Conservation (phyloP, 2,329 filamentous ascomycete species). For the Ophiocordyceps camponoti-saundersi region DNA sequence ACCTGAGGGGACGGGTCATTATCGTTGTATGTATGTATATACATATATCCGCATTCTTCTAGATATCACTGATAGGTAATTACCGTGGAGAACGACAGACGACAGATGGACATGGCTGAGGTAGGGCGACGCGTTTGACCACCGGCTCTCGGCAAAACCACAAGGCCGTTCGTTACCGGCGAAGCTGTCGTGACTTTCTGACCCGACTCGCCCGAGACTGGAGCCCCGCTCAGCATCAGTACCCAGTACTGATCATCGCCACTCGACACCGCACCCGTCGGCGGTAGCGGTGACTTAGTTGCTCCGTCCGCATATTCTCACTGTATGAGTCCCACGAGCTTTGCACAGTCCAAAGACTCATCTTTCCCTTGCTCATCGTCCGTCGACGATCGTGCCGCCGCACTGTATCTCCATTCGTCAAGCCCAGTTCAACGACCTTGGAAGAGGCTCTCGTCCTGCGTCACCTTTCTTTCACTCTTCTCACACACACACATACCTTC, state of each 20-base stretch:
- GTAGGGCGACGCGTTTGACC: too few relatives aligned
- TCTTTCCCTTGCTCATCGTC: background rate
- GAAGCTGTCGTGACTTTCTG: background rate
- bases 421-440: background rate
- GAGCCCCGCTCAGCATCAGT: background rate
- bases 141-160: background rate
- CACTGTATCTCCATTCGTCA: background rate
- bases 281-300: too few relatives aligned
- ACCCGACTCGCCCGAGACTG: background rate
- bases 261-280: too few relatives aligned
- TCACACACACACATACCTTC: background rate
- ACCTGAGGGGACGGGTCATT: background rate
- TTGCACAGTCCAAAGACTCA: background rate
- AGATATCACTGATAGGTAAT: too few relatives aligned
- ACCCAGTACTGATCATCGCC: too few relatives aligned
- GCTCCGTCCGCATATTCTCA: background rate
- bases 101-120: too few relatives aligned
- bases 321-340: background rate
- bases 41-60: too few relatives aligned
- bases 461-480: background rate
- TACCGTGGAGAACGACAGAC: too few relatives aligned
- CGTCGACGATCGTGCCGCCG: background rate
- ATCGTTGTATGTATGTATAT: too few relatives aligned
- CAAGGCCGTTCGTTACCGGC: background rate
- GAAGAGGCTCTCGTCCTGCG: background rate